Evolutionary conservation across 768 basidiomycete genomes (phyloP).

Genomic region (Suillus occidentalis): DNA sequence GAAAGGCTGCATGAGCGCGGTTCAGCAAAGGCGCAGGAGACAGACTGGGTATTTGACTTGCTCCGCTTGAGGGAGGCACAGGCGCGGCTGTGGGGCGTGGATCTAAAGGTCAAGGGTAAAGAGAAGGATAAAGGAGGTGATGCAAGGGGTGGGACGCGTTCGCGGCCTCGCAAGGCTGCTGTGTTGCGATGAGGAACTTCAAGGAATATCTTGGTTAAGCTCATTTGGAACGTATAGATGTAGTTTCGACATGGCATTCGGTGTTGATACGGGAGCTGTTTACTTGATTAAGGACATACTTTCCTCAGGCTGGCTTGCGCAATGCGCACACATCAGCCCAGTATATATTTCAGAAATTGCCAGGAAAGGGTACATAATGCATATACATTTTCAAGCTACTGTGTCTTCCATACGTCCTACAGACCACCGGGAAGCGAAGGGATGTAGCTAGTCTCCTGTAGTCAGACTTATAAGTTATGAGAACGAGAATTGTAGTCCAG

Average conservation of each 20-base stretch:
- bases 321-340: background rate
- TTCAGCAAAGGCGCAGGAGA: slow-evolving; percentile 45
- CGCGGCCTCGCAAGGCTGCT: slow-evolving; percentile 26
- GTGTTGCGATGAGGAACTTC: slow-evolving; percentile 15
- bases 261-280: background rate
- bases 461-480: background rate
- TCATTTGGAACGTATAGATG: background rate
- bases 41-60: slow-evolving; percentile 72
- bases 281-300: background rate
- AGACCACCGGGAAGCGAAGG: background rate
- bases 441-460: background rate
- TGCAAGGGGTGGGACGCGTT: slow-evolving; percentile 28
- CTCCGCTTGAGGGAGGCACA: slow-evolving; percentile 38
- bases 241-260: slow-evolving; percentile 1
- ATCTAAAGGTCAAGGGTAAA: slow-evolving; percentile 28
- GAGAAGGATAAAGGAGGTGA: slow-evolving; percentile 19
- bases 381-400: too few species aligned
- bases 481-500: background rate
- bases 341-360: background rate
- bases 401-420: background rate
- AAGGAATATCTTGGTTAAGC: background rate
- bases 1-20: slow-evolving; percentile 51
- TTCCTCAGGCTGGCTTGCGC: background rate
- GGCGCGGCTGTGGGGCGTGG: slow-evolving; percentile 38
- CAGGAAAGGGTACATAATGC: background rate